These are phyloP conservation scores for Holtermannia corniformis DNA, from an alignment of 768 basidiomycete genomes.

Conservation along the genomic window DNA sequence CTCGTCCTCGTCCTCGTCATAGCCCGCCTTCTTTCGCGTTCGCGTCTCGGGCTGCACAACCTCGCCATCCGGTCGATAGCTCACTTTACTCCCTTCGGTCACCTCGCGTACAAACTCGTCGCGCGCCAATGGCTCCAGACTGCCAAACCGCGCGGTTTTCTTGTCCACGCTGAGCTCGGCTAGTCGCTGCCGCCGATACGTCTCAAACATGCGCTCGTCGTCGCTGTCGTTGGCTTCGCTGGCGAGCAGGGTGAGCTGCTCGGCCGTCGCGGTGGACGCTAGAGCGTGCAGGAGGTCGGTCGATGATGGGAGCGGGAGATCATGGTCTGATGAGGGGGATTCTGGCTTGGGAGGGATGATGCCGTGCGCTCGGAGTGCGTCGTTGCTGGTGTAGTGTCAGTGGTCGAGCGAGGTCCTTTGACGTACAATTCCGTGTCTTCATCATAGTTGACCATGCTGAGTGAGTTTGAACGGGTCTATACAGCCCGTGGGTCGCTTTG, in stretches of 20 bases:
- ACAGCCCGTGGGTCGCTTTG: too few relatives aligned
- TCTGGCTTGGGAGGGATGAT: conserved; percentile 69
- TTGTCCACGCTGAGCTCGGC: conserved; percentile 54
- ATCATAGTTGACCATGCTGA: not conserved
- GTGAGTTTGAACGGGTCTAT: not conserved
- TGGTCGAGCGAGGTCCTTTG: not conserved
- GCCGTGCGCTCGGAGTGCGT: conserved; percentile 83
- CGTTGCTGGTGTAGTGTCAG: conserved; percentile 60
- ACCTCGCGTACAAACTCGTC: conserved; percentile 93
- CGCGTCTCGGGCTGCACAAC: conserved; percentile 46
- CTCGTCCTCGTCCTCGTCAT: conserved; percentile 12
- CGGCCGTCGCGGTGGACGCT: conserved; percentile 23
- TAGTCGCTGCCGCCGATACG: conserved; percentile 56
- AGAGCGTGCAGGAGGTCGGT: conserved; percentile 31
- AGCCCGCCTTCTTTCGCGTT: conserved; percentile 16
- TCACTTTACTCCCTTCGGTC: conserved; percentile 74
- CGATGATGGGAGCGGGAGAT: conserved; percentile 63
- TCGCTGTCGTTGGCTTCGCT: conserved; percentile 71
- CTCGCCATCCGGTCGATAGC: conserved; percentile 53
- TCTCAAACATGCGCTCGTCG: conserved; percentile 60
- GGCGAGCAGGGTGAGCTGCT: conserved; percentile 52
- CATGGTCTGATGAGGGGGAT: conserved; percentile 59
- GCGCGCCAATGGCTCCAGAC: conserved; percentile 75
- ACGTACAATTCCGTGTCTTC: not conserved
- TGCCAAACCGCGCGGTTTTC: conserved; percentile 60